Conservation (phyloP, 2,329 filamentous ascomycete species). For the Leptographium wingfieldii region DNA sequence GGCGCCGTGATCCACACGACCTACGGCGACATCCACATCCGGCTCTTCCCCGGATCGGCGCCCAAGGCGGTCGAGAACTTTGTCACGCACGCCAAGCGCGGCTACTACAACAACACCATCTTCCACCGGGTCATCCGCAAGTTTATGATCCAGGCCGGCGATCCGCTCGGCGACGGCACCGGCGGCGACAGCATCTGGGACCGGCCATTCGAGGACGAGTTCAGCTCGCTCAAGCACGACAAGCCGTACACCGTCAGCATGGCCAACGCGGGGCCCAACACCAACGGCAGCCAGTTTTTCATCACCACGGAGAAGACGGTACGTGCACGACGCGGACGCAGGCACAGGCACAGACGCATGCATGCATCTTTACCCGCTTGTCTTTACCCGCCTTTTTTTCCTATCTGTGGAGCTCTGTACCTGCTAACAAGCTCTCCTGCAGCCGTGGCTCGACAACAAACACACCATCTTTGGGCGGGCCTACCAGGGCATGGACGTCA, state of each 20-base stretch:
- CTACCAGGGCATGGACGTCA: constrained; percentile 80
- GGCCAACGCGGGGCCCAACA: constrained; percentile 93
- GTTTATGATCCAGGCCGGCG: constrained; percentile 91
- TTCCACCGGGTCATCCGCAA: constrained; percentile 96
- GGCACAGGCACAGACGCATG: too few species aligned
- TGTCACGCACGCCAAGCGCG: constrained; percentile 74
- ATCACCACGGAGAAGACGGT: constrained; percentile 95
- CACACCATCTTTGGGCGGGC: constrained; percentile 93
- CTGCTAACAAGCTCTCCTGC: constrained; percentile 1
- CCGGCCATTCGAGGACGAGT: constrained; percentile 86
- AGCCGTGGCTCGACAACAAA: constrained; percentile 89
- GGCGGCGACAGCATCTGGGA: constrained; percentile 90
- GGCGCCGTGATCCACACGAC: constrained; percentile 83
- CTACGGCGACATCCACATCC: constrained; percentile 85
- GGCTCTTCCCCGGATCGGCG: constrained; percentile 83
- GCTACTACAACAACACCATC: constrained; percentile 95
- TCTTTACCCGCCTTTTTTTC: not conserved
- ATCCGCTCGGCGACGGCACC: constrained; percentile 78
- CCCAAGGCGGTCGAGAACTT: constrained; percentile 97
- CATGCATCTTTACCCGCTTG: not conserved
- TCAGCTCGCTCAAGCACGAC: constrained; percentile 81
- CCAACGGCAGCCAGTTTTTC: constrained; percentile 95
- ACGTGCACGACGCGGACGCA: constrained; percentile 19
- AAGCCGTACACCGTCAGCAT: constrained; percentile 94
- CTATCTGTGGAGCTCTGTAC: not conserved